Evolutionary conservation across 176 grass and related monocot genomes (phyloP).

Genomic region (Aegilops umbellulata): DNA sequence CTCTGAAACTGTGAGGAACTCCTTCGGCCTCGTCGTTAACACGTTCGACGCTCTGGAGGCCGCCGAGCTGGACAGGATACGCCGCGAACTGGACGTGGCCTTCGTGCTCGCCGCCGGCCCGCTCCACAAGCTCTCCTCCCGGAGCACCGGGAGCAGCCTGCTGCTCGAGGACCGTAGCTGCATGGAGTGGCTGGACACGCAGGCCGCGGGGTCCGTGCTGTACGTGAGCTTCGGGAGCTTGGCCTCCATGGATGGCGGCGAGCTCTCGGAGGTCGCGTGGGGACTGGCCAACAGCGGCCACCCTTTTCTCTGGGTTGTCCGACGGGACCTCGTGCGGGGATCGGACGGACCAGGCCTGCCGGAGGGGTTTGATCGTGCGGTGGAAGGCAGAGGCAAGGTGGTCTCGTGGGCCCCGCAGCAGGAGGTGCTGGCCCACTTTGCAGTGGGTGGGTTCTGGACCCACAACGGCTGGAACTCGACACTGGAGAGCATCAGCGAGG

Average conservation of each 20-base stretch:
- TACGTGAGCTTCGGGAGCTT: constrained; percentile 55
- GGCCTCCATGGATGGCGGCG: neutral
- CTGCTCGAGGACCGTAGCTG: neutral
- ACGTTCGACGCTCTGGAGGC: constrained; percentile 6
- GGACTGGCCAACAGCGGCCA: constrained; percentile 20
- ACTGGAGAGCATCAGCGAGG: constrained; percentile 15
- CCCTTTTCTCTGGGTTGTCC: constrained; percentile 40
- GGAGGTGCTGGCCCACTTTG: constrained; percentile 26
- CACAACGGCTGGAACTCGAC: constrained; percentile 48
- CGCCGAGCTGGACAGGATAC: constrained; percentile 17
- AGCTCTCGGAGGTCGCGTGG: constrained; percentile 23
- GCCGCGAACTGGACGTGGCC: neutral
- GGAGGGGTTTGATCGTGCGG: neutral
- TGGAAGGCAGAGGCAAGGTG: constrained; percentile 15
- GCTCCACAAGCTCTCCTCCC: constrained; percentile 32
- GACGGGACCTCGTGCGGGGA: neutral
- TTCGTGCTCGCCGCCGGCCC: constrained; percentile 13
- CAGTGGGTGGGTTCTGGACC: constrained; percentile 35
- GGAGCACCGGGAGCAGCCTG: neutral
- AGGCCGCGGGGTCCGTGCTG: neutral
- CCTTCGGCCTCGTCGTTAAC: constrained; percentile 22
- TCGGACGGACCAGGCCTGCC: neutral
- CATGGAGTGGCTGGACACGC: constrained; percentile 37
- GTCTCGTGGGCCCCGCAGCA: constrained; percentile 43
- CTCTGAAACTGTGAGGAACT: neutral